A percentile compares a stretch with the other conserved stretches of the same genome.
These are phyloP conservation scores for Periconia digitata DNA, from an alignment of 2,329 filamentous ascomycete species.

Conservation along the genomic window DNA sequence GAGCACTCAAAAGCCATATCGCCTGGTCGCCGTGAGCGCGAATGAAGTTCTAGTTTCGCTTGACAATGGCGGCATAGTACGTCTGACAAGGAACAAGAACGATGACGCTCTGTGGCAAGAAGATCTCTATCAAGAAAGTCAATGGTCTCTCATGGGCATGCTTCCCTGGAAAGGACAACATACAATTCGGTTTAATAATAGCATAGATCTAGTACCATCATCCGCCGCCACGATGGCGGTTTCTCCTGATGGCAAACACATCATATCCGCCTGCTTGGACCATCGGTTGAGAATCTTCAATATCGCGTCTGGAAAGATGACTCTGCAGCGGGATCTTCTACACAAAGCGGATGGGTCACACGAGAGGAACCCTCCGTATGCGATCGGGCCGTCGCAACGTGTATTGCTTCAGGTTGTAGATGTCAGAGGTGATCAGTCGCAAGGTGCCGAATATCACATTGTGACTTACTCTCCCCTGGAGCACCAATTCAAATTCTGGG, in stretches of 20 bases:
- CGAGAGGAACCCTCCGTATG: constrained; percentile 71
- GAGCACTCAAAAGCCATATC: constrained; percentile 76
- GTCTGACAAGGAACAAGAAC: constrained; percentile 51
- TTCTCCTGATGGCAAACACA: constrained; percentile 53
- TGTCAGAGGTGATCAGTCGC: constrained; percentile 49
- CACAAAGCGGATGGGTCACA: constrained; percentile 59
- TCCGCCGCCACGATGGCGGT: constrained; percentile 63
- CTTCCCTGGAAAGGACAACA: constrained; percentile 67
- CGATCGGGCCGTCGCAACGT: constrained; percentile 75
- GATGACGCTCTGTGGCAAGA: constrained; percentile 62
- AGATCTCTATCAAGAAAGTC: constrained; percentile 71
- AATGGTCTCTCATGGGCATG: constrained; percentile 67
- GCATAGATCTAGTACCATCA: constrained; percentile 59
- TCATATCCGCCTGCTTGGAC: constrained; percentile 84
- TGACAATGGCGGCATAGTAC: constrained; percentile 74
- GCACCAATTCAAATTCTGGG: constrained; percentile 94
- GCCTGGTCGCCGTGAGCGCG: constrained; percentile 72
- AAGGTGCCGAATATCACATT: constrained; percentile 59
- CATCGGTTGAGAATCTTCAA: constrained; percentile 92
- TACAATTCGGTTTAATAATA: constrained; percentile 65
- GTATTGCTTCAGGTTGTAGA: constrained; percentile 75
- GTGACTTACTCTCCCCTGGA: constrained; percentile 88
- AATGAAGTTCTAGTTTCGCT: constrained; percentile 78
- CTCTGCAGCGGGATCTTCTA: constrained; percentile 76
- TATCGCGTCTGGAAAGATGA: constrained; percentile 74